These are phyloP conservation scores for Lachancea mirantina DNA, from an alignment of 805 yeast species.

Conservation along the genomic window DNA sequence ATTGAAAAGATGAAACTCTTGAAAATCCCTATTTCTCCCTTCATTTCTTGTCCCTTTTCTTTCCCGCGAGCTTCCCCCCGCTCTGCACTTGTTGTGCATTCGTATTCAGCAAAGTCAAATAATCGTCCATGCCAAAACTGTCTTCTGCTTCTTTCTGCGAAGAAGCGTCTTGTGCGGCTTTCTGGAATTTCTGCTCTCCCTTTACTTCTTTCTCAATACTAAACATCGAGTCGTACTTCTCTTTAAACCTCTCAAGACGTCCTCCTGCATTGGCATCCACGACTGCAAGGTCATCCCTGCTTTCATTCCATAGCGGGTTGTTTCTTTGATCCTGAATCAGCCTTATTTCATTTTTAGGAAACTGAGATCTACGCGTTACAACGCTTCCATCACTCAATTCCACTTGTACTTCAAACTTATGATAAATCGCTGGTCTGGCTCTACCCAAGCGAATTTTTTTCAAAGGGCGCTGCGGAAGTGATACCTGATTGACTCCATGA, in stretches of 20 bases:
- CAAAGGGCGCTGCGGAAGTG: constrained; percentile 47
- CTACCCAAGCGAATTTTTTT: constrained; percentile 70
- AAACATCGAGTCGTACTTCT: constrained; percentile 49
- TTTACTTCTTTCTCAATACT: constrained; percentile 27
- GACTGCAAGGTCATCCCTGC: constrained; percentile 66
- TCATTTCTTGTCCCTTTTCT: constrained; percentile 25
- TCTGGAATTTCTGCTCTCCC: constrained; percentile 3
- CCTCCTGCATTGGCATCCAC: constrained; percentile 82
- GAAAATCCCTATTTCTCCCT: no score
- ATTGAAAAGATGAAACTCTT: no score
- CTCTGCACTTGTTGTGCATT: constrained; percentile 26
- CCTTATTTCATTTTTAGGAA: constrained; percentile 79
- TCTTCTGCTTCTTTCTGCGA: constrained; percentile 11
- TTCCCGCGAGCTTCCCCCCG: constrained; percentile 27
- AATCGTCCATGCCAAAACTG: constrained; percentile 28
- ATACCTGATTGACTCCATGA: constrained; percentile 18
- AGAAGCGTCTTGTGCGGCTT: constrained; percentile 3
- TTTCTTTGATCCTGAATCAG: constrained; percentile 86
- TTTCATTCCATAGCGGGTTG: constrained; percentile 81
- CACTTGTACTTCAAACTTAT: constrained; percentile 82
- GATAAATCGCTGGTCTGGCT: constrained; percentile 88
- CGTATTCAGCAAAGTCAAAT: constrained; percentile 26
- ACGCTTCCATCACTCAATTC: constrained; percentile 95
- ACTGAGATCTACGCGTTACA: constrained; percentile 70
- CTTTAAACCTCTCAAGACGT: constrained; percentile 65